Evolutionary conservation across 306 rosid species (phyloP).

Genomic region (Lathyrus oleraceus): DNA sequence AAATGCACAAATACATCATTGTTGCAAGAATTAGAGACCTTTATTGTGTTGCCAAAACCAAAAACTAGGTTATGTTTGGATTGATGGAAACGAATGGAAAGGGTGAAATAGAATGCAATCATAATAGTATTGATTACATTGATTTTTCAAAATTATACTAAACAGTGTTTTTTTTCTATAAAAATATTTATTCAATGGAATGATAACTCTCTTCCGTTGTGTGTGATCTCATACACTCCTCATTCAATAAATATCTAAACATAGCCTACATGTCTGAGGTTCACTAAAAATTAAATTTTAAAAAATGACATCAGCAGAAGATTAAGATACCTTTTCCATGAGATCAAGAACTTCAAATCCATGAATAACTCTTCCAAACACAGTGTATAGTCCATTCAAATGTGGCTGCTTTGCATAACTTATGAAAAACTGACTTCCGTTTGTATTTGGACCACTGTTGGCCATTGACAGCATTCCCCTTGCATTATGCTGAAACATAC

Average conservation of each 20-base stretch:
- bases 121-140: background rate
- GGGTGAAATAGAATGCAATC: background rate
- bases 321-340: slow-evolving; percentile 84
- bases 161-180: background rate
- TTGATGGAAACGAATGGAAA: background rate
- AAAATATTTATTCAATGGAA: too few species aligned
- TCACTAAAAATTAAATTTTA: background rate
- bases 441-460: slow-evolving; percentile 95
- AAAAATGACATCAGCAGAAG: background rate
- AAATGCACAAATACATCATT: background rate
- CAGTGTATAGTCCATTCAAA: slow-evolving; percentile 78
- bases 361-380: slow-evolving; percentile 91
- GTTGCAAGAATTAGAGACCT: background rate
- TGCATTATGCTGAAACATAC: slow-evolving; percentile 79
- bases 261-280: background rate
- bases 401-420: slow-evolving; percentile 88
- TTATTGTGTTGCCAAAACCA: background rate
- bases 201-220: too few species aligned
- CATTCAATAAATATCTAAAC: background rate
- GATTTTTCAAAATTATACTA: background rate
- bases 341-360: slow-evolving; percentile 97
- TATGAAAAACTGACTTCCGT: slow-evolving; percentile 90
- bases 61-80: background rate
- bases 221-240: background rate
- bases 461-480: slow-evolving; percentile 92